These are phyloP conservation scores for Metahyphopichia silvanorum DNA, from an alignment of 805 yeast genomes.

Conservation along the genomic window DNA sequence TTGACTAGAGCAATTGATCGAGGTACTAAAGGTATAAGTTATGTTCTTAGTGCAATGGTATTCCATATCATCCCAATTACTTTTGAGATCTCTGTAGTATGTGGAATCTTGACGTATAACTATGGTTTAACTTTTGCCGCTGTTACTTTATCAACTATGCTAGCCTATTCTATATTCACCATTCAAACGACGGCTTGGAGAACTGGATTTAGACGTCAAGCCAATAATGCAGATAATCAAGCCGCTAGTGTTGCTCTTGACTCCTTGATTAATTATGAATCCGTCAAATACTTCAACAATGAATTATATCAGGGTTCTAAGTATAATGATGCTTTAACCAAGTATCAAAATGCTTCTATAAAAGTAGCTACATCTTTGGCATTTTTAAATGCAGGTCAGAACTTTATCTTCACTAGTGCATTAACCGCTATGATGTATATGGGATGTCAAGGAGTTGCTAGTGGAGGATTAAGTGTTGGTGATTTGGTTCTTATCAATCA, in stretches of 20 bases:
- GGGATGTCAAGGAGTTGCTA: slow-evolving; percentile 92
- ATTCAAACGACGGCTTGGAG: slow-evolving; percentile 95
- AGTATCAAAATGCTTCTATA: slow-evolving; percentile 71
- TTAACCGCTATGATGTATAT: slow-evolving; percentile 96
- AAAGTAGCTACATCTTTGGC: slow-evolving; percentile 85
- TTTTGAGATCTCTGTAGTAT: slow-evolving; percentile 87
- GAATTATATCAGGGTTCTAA: slow-evolving; percentile 76
- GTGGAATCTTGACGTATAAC: slow-evolving; percentile 90
- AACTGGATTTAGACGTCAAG: slow-evolving; percentile 84
- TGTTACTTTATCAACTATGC: slow-evolving; percentile 83
- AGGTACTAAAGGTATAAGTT: slow-evolving; percentile 96
- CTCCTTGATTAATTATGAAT: slow-evolving; percentile 89
- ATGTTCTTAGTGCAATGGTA: slow-evolving; percentile 93
- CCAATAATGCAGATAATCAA: slow-evolving; percentile 86
- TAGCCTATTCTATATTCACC: slow-evolving; percentile 83
- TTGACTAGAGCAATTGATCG: slow-evolving; percentile 94
- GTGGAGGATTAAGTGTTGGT: slow-evolving; percentile 83
- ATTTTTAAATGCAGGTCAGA: slow-evolving; percentile 75
- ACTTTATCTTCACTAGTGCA: slow-evolving; percentile 79
- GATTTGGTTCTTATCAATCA: slow-evolving; percentile 94
- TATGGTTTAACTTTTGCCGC: slow-evolving; percentile 88
- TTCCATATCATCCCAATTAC: slow-evolving; percentile 92
- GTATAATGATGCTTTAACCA: slow-evolving; percentile 69
- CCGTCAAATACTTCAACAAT: slow-evolving; percentile 92
- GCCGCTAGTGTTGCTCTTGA: slow-evolving; percentile 96